Evolutionary conservation across 2,329 filamentous ascomycete genomes (phyloP), one percentile per base, ranked within the genome.

Genomic region (Pseudogymnoascus sp.): DNA sequence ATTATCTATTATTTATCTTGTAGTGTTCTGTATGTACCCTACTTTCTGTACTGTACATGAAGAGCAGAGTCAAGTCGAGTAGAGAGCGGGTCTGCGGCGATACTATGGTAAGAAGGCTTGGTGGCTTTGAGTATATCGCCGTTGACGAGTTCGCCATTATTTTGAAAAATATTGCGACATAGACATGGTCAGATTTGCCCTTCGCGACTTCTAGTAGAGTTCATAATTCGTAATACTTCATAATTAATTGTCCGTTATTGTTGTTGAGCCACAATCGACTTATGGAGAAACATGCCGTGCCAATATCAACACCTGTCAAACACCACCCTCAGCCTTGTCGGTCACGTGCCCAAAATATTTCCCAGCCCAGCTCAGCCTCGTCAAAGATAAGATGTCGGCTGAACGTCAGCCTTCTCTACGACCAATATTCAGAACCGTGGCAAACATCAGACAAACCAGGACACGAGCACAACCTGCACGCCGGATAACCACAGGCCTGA

Each of bases 311-410:
- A 18, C 10, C 29, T 29, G 45, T 29, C 14, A 54, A 12, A 2
- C 26, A 18, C 51, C 8, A 14, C 5, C 14, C 12, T 34, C n/a
- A 57, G 51, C 51, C 51, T 57, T 57, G 29, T 8, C 12, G 2
- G 42, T 57, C 51, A 57, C 51, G 51, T 57, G 51, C 51, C 6
- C 10, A 7, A 7, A 31, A 57, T 34, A 57, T 34, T 7, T 18
- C 10, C 45, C 18, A 26, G 5, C 18, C 12, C 12, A 23, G 18
- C 23, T 8, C 51, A 57, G 51, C 51, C 51, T 57, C 16, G 51
- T 18, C 51, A 57, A 34, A 34, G 51, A 57, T 57, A 57, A 57
- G 47, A 57, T 57, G 47, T 57, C 47, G 47, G 47, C 47, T 57
- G 47, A 57, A 57, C 47, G 47, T 57, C 47, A 57, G 47, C 47